Conservation (phyloP, 177 flowering plant species). For the Vitis hybrid region DNA sequence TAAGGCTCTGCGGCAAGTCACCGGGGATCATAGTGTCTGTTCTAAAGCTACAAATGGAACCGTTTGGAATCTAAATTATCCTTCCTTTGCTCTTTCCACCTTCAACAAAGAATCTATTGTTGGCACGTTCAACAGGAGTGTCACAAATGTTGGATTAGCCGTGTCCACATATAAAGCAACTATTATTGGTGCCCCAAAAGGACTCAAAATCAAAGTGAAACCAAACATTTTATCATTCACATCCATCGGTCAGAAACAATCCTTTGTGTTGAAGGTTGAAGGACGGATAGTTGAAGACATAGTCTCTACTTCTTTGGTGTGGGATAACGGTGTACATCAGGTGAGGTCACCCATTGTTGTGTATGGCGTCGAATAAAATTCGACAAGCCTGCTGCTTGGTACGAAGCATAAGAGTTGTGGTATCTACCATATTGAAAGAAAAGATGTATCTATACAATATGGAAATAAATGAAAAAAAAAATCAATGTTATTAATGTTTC, state of each 20-base stretch:
- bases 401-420: no score
- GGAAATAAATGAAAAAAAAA: no score
- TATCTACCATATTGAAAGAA: no score
- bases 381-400: background rate
- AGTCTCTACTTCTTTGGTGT: constrained; percentile 21
- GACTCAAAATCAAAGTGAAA: background rate
- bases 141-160: constrained; percentile 53
- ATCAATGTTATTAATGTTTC: no score
- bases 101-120: background rate
- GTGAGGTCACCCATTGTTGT: constrained; percentile 35
- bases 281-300: constrained; percentile 4
- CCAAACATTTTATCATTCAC: constrained; percentile 13
- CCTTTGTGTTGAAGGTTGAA: constrained; percentile 12
- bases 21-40: constrained; percentile 33
- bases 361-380: background rate
- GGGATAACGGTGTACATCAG: constrained; percentile 26
- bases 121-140: constrained; percentile 29
- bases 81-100: constrained; percentile 33
- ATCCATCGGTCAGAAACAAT: constrained; percentile 8
- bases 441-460: no score
- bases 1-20: constrained; percentile 7
- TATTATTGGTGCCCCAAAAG: constrained; percentile 3
- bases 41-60: constrained; percentile 12
- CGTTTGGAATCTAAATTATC: constrained; percentile 40
- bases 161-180: constrained; percentile 36